Base-by-base conservation (phyloP, 371 early-diverging fungal genomes). In the Enterospora canceri region DNA sequence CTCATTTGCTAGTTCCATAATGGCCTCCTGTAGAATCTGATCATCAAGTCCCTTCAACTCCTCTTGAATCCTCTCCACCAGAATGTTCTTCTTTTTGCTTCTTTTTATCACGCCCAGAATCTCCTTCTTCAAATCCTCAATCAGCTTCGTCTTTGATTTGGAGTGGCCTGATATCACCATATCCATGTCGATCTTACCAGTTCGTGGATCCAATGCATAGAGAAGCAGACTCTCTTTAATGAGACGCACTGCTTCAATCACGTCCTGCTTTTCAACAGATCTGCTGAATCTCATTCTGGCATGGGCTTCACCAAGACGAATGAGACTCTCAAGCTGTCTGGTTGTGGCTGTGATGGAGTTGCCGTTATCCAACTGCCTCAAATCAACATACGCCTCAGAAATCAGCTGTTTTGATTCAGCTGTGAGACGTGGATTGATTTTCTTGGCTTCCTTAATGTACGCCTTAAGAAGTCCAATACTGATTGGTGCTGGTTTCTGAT, bases 311-410 rank as follows among this genome's bases (percentile, higher is more conserved):
- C 92, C 82, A 76, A 98, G 84, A 54, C 99, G 87, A 72, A 98
- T 92, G 87, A 98, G 87, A 24, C 90, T 89, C 83, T 98, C 99
- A 32, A 98, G 83, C 81, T 97, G 97, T 62, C 97, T 85, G 1
- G 97, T 94, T 0, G 99, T 98, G 0, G 94, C 94, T 18, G 91
- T 89, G 31, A 95, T 85, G 28, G 88, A 87, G 58, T 87, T 88
- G 23, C 84, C 86, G 53, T 70, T 83, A 74, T 72, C 92, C 60
- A 88, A 80, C 65, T 85, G 84, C 8, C 99, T 85, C 70, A 97
- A 82, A 31, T 88, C 86, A 8, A 91, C 86, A 78, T 97, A 98
- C 48, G 79, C 81, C 50, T 87, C 83, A 0, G 86, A 85, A 48
- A 98, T 81, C 21, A 80, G 81, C 1, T 83, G 80, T n/a, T 85